Evolutionary conservation across 2,329 filamentous ascomycete species (phyloP), one percentile per base, ranked within the genome.

Genomic region (Botryotinia calthae): DNA sequence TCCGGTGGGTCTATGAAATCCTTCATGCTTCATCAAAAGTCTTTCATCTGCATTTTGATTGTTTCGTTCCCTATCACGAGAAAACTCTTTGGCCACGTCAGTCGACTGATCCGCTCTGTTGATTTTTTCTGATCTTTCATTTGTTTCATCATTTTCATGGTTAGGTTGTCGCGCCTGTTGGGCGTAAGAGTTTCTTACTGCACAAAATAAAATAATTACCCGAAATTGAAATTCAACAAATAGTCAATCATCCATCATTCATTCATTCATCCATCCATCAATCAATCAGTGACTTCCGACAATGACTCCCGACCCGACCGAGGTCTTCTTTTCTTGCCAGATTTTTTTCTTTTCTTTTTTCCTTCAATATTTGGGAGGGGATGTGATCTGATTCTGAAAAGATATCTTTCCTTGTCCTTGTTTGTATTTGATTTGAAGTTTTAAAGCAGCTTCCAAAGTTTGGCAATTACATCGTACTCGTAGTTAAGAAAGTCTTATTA

Each of bases 1-100:
- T 44, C 12, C 42, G 7, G 42, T 56, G 48, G 64, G 46, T 67
- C 64, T 37, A 7, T 40, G 9, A 40, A 51, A 67, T 67, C 46
- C 48, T 67, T 54, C 37, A 28, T 67, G 34, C 34, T 42, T 67
- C 34, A 42, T 56, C 40, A 9, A 42, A 54, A 56, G 34, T 6
- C 37, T 5, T 67, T 28, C n/a, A 31, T 67, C 48, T 67, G 34
- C 65, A 62, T 62, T 62, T 40, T 40, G 25, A 42, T 56, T 31
- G 48, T 54, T n/a, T 56, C 65, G 10, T 56, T 67, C 65, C 65
- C 65, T 67, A 67, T 67, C 48, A 54, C 28, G 31, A 56, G 65
- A 54, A 67, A 67, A 67, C 28, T 67, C 65, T 67, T 67, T 37
- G n/a, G 65, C 65, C 65, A 67, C 65, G 65, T 67, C 65, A 67